Percentiles rank a stretch among this genome's conserved stretches.
Conservation (phyloP, 2,329 filamentous ascomycete species). For the Tolypocladium amazonense region DNA sequence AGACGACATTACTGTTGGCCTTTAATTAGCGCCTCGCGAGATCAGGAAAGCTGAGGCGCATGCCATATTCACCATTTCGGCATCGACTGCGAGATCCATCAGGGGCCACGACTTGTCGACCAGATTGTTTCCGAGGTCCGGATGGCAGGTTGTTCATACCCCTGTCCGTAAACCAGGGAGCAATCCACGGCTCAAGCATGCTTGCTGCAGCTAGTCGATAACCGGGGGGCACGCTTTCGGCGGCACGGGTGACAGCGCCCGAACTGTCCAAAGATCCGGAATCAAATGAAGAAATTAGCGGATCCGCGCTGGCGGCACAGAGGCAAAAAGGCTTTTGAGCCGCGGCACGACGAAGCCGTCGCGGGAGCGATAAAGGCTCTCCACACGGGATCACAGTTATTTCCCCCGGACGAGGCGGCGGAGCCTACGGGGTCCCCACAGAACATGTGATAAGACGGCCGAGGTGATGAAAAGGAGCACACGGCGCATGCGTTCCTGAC, state of each 20-base stretch:
- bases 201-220: not conserved
- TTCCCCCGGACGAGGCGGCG: not conserved
- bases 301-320: not conserved
- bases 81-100: not conserved
- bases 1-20: not conserved
- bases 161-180: not conserved
- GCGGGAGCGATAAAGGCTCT: not conserved
- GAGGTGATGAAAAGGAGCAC: not conserved
- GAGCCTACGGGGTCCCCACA: not conserved
- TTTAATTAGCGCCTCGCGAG: not conserved
- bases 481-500: not conserved
- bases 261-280: slow-evolving; percentile 1
- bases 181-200: not conserved
- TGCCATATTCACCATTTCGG: not conserved
- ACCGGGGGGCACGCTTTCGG: not conserved
- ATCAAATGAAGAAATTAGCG: not conserved
- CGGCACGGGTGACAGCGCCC: not conserved
- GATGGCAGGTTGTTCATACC: not conserved
- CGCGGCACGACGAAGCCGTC: not conserved
- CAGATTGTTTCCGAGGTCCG: not conserved
- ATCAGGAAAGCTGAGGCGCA: not conserved
- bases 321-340: not conserved
- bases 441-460: not conserved
- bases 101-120: not conserved
- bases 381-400: not conserved